Evolutionary conservation across 2,329 filamentous ascomycete species (phyloP), one percentile per base, ranked within the genome.

Genomic region (Chrysoporthe austroafricana): DNA sequence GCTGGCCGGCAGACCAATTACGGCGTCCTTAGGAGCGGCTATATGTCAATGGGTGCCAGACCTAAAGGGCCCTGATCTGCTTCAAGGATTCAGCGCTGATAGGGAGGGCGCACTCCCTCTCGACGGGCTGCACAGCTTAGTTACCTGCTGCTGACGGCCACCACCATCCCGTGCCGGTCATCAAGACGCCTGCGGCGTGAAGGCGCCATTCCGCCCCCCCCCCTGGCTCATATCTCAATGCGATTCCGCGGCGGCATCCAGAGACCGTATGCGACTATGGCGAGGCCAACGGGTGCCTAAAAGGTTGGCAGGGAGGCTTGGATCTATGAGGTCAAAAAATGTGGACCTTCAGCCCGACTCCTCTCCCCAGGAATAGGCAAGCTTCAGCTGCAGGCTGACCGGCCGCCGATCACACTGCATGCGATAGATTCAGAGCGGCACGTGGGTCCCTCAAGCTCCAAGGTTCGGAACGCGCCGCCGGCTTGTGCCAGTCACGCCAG

Each of bases 261-360:
- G 42, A 65, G 36, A 56, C 59, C 46, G 54, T 61, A 57, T 64
- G 67, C 48, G 44, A 43, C 44, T 44, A 50, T 63, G 60, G 67
- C 44, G 60, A 62, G 60, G 60, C 61, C 54, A 63, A 63, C n/a
- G 48, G 67, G 59, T 57, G 66, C 52, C 46, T 66, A 26, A 62
- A 34, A 18, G 18, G 18, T 52, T 52, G 44, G 14, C 32, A 14
- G 46, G 52, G 32, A 52, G 11, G 44, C 26, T 18, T 52, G 32
- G 39, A 42, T 52, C 32, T 62, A 14, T 39, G 60, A 52, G 32
- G 44, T 52, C 39, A 46, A n/a, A 21, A 14, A n/a, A 11, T 48
- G 32, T 36, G 21, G 32, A 62, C 14, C 36, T 7, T 34, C 32
- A 50, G 59, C 26, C 59, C 26, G 42, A 46, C 58, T 44, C 18